These are phyloP conservation scores for Nicotiana undulata DNA, from an alignment of 257 asterid species.

Conservation along the genomic window DNA sequence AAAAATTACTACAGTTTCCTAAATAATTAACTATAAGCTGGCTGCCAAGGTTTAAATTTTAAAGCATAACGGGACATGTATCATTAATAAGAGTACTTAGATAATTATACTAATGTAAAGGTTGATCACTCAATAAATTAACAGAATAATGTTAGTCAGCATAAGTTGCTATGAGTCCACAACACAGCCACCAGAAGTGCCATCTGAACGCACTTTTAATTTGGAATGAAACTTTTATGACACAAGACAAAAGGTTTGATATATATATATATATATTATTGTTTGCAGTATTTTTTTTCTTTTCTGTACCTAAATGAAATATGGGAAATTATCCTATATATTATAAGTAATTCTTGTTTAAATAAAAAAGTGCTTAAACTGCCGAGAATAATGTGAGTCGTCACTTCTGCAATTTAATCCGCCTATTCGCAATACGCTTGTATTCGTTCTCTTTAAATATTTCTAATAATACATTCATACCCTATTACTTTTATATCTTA, in stretches of 20 bases:
- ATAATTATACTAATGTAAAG: neutral
- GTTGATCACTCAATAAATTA: neutral
- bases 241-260: neutral
- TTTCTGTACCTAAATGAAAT: neutral
- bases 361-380: neutral
- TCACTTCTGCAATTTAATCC: neutral
- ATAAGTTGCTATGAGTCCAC: neutral
- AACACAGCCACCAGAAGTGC: neutral
- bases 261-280: neutral
- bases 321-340: neutral
- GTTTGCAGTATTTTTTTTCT: neutral
- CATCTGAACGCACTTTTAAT: neutral
- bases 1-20: too few species aligned
- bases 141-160: neutral
- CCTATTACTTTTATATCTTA: neutral
- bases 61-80: too few species aligned
- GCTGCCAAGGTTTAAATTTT: too few species aligned
- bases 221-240: neutral
- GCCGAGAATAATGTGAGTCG: neutral
- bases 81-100: neutral
- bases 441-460: too few species aligned
- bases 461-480: neutral
- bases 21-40: too few species aligned
- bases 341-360: neutral
- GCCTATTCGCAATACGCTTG: neutral